Percentiles rank a stretch among this genome's conserved stretches.
These are phyloP conservation scores for Neurospora sp. DNA, from an alignment of 495 filamentous ascomycete genomes.

Conservation along the genomic window DNA sequence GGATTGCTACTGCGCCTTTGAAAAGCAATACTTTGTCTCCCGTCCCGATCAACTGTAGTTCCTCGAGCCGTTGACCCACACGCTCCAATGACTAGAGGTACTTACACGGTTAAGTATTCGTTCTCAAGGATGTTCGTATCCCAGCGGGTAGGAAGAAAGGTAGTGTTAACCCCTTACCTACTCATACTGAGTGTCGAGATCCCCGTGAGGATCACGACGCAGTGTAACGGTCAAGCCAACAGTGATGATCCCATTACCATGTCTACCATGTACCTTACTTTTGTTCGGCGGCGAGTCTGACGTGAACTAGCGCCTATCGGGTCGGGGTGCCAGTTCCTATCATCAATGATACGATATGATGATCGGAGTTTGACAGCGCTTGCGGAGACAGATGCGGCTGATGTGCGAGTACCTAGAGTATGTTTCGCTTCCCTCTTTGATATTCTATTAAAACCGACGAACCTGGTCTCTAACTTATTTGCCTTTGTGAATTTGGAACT, in stretches of 20 bases:
- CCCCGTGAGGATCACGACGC: neutral
- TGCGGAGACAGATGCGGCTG: neutral
- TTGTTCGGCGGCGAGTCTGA: neutral
- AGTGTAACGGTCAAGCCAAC: neutral
- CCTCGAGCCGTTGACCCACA: too few species aligned
- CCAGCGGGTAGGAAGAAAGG: neutral
- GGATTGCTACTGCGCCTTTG: too few species aligned
- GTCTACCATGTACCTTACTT: neutral
- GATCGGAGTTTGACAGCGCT: neutral
- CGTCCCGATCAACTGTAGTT: too few species aligned
- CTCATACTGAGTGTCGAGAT: neutral
- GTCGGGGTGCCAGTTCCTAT: neutral
- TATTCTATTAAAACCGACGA: neutral
- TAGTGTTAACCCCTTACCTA: neutral
- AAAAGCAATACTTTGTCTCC: too few species aligned
- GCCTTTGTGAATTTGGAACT: neutral
- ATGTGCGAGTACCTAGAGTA: neutral
- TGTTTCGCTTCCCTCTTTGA: neutral
- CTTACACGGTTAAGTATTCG: too few species aligned
- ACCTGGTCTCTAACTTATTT: neutral
- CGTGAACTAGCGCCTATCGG: neutral
- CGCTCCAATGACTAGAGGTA: too few species aligned
- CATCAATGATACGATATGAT: neutral
- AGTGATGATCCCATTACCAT: neutral
- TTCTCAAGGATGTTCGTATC: too few species aligned